phyloP scores from a whole-genome alignment of 805 yeast genomes.

The Hanseniaspora singularis region DNA sequence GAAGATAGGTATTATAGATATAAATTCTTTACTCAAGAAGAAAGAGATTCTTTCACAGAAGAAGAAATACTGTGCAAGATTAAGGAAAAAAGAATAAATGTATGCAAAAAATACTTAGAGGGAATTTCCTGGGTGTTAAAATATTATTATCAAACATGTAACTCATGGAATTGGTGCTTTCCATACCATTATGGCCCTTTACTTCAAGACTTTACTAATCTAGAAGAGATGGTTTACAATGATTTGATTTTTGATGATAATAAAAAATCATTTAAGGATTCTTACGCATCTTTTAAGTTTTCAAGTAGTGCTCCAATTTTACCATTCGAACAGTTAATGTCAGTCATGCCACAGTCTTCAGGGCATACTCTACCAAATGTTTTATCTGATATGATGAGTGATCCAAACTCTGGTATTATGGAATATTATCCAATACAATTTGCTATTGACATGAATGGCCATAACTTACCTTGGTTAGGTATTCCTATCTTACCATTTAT shows the following conservation, averaged over 20 bases:
- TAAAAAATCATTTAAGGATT: neutral
- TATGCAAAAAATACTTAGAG: slow-evolving; percentile 68
- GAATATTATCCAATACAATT: slow-evolving; percentile 87
- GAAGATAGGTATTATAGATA: slow-evolving; percentile 63
- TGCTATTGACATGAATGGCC: slow-evolving; percentile 89
- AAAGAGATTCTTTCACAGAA: slow-evolving; percentile 22
- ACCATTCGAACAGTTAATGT: slow-evolving; percentile 90
- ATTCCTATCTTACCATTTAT: slow-evolving; percentile 82
- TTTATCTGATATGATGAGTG: slow-evolving; percentile 71
- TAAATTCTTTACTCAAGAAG: slow-evolving; percentile 48
- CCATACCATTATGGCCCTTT: slow-evolving; percentile 98
- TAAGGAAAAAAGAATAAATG: slow-evolving; percentile 40
- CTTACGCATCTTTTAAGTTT: slow-evolving; percentile 39
- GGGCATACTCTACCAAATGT: slow-evolving; percentile 74
- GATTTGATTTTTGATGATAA: neutral
- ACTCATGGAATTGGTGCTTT: slow-evolving; percentile 96
- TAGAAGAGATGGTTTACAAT: slow-evolving; percentile 29
- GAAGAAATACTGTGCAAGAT: slow-evolving; percentile 34
- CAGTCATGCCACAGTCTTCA: slow-evolving; percentile 89
- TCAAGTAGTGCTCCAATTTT: slow-evolving; percentile 64
- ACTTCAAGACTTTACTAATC: slow-evolving; percentile 67
- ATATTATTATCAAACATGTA: slow-evolving; percentile 94
- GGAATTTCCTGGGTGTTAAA: slow-evolving; percentile 95
- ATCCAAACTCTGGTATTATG: slow-evolving; percentile 66
- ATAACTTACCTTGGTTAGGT: slow-evolving; percentile 91